phyloP scores from a whole-genome alignment of 2,329 filamentous ascomycete genomes.

The Phoma sp. region DNA sequence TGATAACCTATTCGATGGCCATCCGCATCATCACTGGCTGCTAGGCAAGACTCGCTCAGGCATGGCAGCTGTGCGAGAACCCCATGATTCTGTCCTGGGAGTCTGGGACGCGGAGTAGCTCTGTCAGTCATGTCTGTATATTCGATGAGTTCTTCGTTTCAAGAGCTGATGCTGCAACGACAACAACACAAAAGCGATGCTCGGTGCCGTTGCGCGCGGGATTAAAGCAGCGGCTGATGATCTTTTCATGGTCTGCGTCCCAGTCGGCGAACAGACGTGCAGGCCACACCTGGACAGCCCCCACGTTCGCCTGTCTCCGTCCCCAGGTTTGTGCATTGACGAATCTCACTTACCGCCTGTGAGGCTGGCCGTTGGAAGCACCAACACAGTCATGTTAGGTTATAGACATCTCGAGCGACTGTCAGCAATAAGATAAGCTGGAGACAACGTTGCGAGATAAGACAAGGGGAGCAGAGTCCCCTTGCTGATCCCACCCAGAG shows the following conservation, averaged over 20 bases:
- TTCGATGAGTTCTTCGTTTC: background rate
- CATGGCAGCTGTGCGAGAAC: background rate
- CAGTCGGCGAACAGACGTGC: slow-evolving; percentile 9
- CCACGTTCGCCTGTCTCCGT: slow-evolving; percentile 19
- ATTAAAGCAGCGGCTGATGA: slow-evolving; percentile 5
- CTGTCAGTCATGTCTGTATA: background rate
- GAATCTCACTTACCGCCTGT: slow-evolving; percentile 9
- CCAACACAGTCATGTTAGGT: slow-evolving; percentile 2
- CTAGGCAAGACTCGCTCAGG: slow-evolving; percentile 5
- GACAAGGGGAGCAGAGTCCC: background rate
- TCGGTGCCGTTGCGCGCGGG: background rate
- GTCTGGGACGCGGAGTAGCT: background rate
- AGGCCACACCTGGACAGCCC: slow-evolving; percentile 2
- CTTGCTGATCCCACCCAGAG: slow-evolving; percentile 11
- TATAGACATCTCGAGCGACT: background rate
- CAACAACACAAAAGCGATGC: background rate
- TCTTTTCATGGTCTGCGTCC: background rate
- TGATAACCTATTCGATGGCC: slow-evolving; percentile 2
- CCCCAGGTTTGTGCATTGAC: slow-evolving; percentile 14
- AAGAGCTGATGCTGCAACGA: background rate
- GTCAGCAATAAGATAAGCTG: background rate
- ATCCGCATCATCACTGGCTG: slow-evolving; percentile 6
- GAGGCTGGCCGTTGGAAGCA: slow-evolving; percentile 1
- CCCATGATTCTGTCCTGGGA: background rate
- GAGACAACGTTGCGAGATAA: background rate